Base-by-base conservation (phyloP, 1,139 yeast genomes). In the Candida neerlandica region DNA sequence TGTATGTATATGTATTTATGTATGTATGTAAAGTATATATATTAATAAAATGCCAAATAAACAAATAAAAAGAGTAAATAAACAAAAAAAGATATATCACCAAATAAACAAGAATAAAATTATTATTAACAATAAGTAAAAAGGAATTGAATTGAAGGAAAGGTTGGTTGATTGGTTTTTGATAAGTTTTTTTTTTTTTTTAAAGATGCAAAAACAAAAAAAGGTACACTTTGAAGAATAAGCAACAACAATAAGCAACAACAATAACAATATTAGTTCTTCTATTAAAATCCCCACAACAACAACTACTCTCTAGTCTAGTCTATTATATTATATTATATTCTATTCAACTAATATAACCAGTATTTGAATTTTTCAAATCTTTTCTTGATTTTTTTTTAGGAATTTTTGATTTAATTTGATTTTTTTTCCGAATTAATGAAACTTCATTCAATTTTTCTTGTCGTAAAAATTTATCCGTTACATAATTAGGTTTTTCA, bases 401-500 rank as follows among this genome's bases (percentile, higher is more conserved):
- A 14, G 47, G 30, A 38, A 33, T 40, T 37, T 26, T 34, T 7
- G 33, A 33, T 34, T 37, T 35, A 3, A 53, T 54, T 52, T 65
- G 70, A 48, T 65, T 64, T 43, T 60, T 65, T 51, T 69, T 70
- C 43, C 77, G 65, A 34, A 65, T 58, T 35, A 62, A 58, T 15
- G 71, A 63, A 44, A 75, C 70, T 52, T 68, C 64, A 39, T 63
- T 55, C 52, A 77, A 63, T 54, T 71, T 74, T 55, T 70, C 68
- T 53, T 65, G 62, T 35, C 74, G 59, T 54, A 72, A 64, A 48
- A 61, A 59, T 57, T 69, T 72, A 56, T 77, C 73, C 43, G 65
- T 61, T 3, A 76, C 78, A 54, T 75, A 76, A 18, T 55, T 67
- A 0, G 81, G 81, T 48, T 75, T 73, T 14, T 65, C 68, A 1